Conservation (phyloP, 768 basidiomycete species). For the Leccinum incarnatum region DNA sequence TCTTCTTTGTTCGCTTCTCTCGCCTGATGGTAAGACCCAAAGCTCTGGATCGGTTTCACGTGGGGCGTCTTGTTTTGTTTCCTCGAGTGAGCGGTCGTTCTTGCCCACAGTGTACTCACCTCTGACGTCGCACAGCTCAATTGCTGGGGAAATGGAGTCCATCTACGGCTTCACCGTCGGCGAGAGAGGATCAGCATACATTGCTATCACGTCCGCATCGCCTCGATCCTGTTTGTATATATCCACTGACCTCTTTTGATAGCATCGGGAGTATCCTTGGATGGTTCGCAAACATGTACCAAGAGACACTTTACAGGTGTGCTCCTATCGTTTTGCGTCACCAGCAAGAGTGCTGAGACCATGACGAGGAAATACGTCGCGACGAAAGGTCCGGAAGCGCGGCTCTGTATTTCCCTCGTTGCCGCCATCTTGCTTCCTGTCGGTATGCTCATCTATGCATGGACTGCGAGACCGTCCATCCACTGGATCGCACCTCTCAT, state of each 20-base stretch:
- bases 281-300: slow-evolving; percentile 43
- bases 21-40: slow-evolving; percentile 5
- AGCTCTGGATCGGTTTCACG: slow-evolving; percentile 72
- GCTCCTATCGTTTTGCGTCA: slow-evolving; percentile 11
- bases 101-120: background rate
- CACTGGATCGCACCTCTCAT: slow-evolving; percentile 53
- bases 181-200: slow-evolving; percentile 57
- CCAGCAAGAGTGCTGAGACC: slow-evolving; percentile 1
- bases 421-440: slow-evolving; percentile 53
- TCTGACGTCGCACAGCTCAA: slow-evolving; percentile 40
- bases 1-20: slow-evolving; percentile 1
- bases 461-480: slow-evolving; percentile 53
- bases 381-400: slow-evolving; percentile 50
- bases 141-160: slow-evolving; percentile 51
- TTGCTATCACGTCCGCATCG: slow-evolving; percentile 49
- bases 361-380: slow-evolving; percentile 28
- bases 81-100: slow-evolving; percentile 45
- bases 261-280: slow-evolving; percentile 59
- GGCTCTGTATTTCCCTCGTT: slow-evolving; percentile 55
- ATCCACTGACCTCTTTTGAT: slow-evolving; percentile 1
- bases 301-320: slow-evolving; percentile 51
- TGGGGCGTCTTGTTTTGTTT: slow-evolving; percentile 77
- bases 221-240: background rate
- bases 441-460: slow-evolving; percentile 73
- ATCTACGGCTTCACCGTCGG: slow-evolving; percentile 62